These are phyloP conservation scores for Bretschneidera sinensis DNA, from an alignment of 345 rosid species.

Conservation along the genomic window DNA sequence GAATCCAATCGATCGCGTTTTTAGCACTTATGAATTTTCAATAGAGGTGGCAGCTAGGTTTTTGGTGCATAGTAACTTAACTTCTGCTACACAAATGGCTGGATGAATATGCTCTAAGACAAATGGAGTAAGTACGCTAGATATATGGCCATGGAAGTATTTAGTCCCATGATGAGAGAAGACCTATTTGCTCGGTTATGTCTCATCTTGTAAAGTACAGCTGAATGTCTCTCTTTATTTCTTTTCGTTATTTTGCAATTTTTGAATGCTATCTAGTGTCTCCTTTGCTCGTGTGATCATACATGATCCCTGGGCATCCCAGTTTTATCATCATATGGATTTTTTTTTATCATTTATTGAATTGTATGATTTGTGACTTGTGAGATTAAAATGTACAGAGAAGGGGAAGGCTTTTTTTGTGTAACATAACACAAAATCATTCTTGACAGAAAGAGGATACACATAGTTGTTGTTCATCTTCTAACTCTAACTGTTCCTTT, in stretches of 20 bases:
- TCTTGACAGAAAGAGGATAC: not conserved
- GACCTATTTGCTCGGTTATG: conserved; percentile 89
- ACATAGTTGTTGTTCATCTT: not conserved
- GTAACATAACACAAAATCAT: not conserved
- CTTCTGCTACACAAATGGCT: conserved; percentile 69
- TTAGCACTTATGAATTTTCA: conserved; percentile 93
- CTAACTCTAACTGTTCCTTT: not conserved
- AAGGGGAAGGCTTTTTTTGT: not conserved
- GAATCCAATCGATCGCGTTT: conserved; percentile 80
- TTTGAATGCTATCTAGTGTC: not conserved
- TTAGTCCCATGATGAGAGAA: conserved; percentile 97
- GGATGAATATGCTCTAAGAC: conserved; percentile 52
- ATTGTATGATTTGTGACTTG: too few relatives aligned
- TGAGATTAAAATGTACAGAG: not conserved
- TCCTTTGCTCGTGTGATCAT: not conserved
- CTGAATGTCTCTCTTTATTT: conserved; percentile 4
- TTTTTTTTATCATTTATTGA: not conserved
- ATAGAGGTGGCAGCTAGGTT: conserved; percentile 96
- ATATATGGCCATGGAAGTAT: conserved; percentile 99
- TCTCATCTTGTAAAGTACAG: not conserved
- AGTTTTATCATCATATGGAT: too few relatives aligned
- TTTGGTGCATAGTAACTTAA: conserved; percentile 90
- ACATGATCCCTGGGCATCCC: too few relatives aligned
- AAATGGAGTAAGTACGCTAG: conserved; percentile 78
- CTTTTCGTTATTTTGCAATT: not conserved